Conservation (phyloP, 139 green algal species). For the Chlorella vulgaris region DNA sequence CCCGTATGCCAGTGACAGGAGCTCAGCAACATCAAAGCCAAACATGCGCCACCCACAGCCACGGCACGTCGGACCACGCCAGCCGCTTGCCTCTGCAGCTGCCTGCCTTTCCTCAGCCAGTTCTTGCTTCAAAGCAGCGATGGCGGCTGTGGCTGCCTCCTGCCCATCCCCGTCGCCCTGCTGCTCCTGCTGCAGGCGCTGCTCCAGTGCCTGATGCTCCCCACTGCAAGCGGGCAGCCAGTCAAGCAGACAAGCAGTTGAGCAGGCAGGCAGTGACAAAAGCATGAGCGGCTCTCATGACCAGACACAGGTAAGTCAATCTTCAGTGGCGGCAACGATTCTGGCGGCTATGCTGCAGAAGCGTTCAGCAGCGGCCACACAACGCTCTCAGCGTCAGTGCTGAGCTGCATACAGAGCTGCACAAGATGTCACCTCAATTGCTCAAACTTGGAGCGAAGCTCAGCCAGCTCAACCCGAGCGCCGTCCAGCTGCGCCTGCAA, state of each 20-base stretch:
- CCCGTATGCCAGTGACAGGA: too few species aligned
- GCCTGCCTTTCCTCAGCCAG: neutral
- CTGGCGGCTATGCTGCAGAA: neutral
- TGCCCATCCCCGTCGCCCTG: neutral
- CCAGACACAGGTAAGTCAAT: neutral
- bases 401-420: too few species aligned
- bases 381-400: neutral
- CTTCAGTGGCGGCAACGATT: neutral
- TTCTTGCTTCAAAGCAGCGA: neutral
- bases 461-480: neutral
- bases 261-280: neutral
- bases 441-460: slow-evolving; percentile 27
- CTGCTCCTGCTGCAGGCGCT: slow-evolving; percentile 9
- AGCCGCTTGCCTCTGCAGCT: slow-evolving; percentile 2
- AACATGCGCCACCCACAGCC: too few species aligned
- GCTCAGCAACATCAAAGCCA: too few species aligned
- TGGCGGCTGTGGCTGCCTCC: neutral
- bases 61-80: too few species aligned
- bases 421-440: neutral
- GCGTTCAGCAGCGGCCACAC: neutral
- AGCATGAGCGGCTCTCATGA: neutral
- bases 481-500: slow-evolving; percentile 14
- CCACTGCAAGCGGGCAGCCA: neutral
- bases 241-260: neutral
- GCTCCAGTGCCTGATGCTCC: slow-evolving; percentile 15